Evolutionary conservation across 768 basidiomycete genomes (phyloP), one percentile per base, ranked within the genome.

Genomic region (Boletus pseudopeckii): DNA sequence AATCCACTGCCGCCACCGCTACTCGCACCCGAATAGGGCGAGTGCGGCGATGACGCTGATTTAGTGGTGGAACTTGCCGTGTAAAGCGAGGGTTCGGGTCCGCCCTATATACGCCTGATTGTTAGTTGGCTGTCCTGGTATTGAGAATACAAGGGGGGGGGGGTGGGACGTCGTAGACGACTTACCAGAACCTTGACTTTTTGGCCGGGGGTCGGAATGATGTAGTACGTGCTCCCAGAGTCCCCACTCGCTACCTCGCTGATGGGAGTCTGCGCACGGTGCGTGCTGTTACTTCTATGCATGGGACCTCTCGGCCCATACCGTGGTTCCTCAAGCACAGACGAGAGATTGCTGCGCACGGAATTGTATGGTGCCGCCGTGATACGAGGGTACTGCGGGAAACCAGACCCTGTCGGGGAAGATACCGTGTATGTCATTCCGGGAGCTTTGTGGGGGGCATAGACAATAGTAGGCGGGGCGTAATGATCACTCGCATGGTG

Each of bases 121-220:
- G 75, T 77, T 54, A 58, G 61, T 14, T 7, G 60, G 58, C 56
- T 56, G 59, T 48, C 50, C 56, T 46, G 50, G 45, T 44, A 52
- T 47, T 11, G 58, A 54, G 51, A 60, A 52, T 38, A 47, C 45
- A 49, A 7, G 40, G 53, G 22, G 33, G 28, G 37, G 32, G 40
- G 53, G 22, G 33, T 1, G 40, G 32, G 48, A 48, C 53, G 39
- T 49, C 46, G 62, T 24, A 24, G 33, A 18, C 5, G 13, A 79
- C 88, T 77, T 71, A 88, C 88, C 62, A 89, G 77, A 56, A 87
- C 78, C 66, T 84, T 86, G 52, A 88, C 80, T 61, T 88, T 90
- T 64, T 87, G 85, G n/a, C 85, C 84, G 11, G 80, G 79, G 11
- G 79, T 76, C 4, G 86, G 86, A 38, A 87, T 76, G 58, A 88